A percentile compares a stretch with the other conserved stretches of the same genome.
Conservation (phyloP, 140 eudicot genomes). For the Flaveria floridana region DNA sequence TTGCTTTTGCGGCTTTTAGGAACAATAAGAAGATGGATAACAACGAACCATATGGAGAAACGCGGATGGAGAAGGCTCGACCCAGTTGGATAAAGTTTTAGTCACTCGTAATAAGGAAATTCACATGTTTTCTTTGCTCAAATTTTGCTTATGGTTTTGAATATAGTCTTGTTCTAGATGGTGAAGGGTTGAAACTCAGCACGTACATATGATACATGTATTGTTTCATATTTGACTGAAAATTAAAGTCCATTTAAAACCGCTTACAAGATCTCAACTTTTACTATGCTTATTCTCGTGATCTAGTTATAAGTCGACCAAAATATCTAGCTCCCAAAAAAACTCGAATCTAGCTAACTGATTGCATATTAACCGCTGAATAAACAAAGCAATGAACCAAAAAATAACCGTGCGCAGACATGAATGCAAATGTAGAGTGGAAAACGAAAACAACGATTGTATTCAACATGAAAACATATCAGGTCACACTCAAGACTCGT, state of each 20-base stretch:
- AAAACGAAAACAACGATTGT: conserved; percentile 1
- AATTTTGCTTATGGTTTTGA: background rate
- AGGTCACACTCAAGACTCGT: conserved; percentile 5
- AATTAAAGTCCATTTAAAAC: background rate
- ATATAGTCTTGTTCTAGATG: background rate
- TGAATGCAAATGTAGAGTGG: background rate
- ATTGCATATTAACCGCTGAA: background rate
- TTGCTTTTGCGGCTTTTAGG: conserved; percentile 81
- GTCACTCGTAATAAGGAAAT: background rate
- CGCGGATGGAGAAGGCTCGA: conserved; percentile 78
- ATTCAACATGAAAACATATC: conserved; percentile 34
- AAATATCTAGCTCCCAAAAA: background rate
- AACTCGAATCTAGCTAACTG: background rate
- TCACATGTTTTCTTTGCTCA: background rate
- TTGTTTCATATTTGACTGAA: conserved; percentile 1
- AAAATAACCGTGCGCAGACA: too few species aligned
- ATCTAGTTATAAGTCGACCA: background rate
- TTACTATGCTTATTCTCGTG: background rate
- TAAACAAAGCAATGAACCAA: background rate
- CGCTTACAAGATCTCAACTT: background rate
- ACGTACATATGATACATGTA: conserved; percentile 18
- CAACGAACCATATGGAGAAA: conserved; percentile 74
- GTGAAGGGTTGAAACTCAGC: background rate
- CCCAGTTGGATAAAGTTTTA: conserved; percentile 71
- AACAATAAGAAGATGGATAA: conserved; percentile 86